Conservation (phyloP, 345 rosid species). For the Citrus maxima region DNA sequence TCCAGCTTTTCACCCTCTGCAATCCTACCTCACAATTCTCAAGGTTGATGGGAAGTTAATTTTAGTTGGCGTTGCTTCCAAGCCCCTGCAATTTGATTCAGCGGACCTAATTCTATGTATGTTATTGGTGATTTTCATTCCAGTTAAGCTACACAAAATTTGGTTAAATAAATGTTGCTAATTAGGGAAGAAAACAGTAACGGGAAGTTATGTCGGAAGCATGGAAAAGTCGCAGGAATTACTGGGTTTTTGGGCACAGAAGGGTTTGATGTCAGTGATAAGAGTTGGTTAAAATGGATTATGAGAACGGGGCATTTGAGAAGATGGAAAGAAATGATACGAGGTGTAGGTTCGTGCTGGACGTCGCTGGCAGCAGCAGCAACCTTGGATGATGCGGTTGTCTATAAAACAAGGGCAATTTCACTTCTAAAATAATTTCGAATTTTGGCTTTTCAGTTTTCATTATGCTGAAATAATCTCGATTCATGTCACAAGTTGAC, state of each 20-base stretch:
- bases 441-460: background rate
- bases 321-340: slow-evolving; percentile 66
- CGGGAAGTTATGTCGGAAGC: slow-evolving; percentile 61
- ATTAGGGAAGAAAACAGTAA: slow-evolving; percentile 53
- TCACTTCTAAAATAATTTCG: background rate
- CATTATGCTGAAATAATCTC: background rate
- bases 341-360: slow-evolving; percentile 57
- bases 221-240: slow-evolving; percentile 55
- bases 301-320: slow-evolving; percentile 49
- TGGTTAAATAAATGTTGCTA: background rate
- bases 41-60: slow-evolving; percentile 43
- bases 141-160: too few relatives aligned
- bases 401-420: background rate
- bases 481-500: background rate
- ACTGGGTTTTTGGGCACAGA: slow-evolving; percentile 48
- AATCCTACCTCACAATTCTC: slow-evolving; percentile 39
- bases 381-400: slow-evolving; percentile 19
- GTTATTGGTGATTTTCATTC: background rate
- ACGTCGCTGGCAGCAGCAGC: slow-evolving; percentile 57
- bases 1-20: slow-evolving; percentile 41
- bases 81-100: slow-evolving; percentile 35
- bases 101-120: slow-evolving; percentile 32
- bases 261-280: slow-evolving; percentile 47
- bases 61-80: slow-evolving; percentile 40
- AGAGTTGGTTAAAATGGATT: slow-evolving; percentile 56